These are phyloP conservation scores for Benincasa hispida DNA, from an alignment of 306 rosid genomes.

Conservation along the genomic window DNA sequence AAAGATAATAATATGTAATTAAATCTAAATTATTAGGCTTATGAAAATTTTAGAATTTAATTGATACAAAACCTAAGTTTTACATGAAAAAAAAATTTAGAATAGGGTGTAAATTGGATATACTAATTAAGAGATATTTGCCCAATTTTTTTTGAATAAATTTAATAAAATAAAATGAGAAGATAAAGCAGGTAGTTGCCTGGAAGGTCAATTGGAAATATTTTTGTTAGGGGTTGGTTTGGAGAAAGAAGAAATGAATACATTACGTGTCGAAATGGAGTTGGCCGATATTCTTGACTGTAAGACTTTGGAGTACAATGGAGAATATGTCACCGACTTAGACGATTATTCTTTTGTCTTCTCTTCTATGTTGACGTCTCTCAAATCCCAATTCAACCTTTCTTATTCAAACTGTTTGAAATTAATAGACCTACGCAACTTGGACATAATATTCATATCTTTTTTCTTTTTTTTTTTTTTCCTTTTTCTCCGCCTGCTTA, in stretches of 20 bases:
- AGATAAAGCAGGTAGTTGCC: slow-evolving; percentile 29
- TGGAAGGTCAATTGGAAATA: slow-evolving; percentile 12
- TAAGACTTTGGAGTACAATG: background rate
- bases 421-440: background rate
- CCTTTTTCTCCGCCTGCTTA: slow-evolving; percentile 14
- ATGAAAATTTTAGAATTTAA: no score
- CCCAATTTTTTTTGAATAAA: no score
- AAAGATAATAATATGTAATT: no score
- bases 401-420: background rate
- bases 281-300: slow-evolving; percentile 63
- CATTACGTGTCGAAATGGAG: slow-evolving; percentile 42
- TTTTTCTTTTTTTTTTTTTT: slow-evolving; percentile 7
- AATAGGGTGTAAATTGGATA: no score
- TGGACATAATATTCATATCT: background rate
- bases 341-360: background rate
- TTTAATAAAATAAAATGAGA: background rate
- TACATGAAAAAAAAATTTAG: no score
- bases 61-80: no score
- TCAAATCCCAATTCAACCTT: background rate
- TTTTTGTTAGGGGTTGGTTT: background rate
- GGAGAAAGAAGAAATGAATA: no score
- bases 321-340: slow-evolving; percentile 12
- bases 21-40: no score
- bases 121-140: no score
- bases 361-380: slow-evolving; percentile 6